Conservation (phyloP, 306 rosid species). For the Dicorynia guianensis region DNA sequence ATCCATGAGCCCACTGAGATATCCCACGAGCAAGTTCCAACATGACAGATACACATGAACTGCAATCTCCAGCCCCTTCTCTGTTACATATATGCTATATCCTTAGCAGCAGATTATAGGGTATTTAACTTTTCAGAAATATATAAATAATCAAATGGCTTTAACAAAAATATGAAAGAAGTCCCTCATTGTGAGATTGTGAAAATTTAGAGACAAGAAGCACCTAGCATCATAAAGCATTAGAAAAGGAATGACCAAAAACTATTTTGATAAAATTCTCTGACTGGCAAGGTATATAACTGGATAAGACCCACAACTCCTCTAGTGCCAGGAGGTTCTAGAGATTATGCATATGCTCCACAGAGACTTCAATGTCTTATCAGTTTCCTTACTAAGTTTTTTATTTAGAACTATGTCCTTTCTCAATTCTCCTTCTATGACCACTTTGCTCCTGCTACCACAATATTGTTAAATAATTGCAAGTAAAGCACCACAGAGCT, state of each 20-base stretch:
- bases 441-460: conserved; percentile 3
- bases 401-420: not conserved
- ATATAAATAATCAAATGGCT: not conserved
- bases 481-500: not conserved
- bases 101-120: conserved; percentile 34
- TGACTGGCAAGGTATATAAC: not conserved
- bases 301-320: too few relatives aligned
- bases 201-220: conserved; percentile 23
- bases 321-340: not conserved
- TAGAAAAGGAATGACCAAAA: not conserved
- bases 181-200: conserved; percentile 13
- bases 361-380: not conserved
- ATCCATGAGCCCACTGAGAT: conserved; percentile 98
- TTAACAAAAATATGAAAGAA: conserved; percentile 13
- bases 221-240: conserved; percentile 4
- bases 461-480: not conserved
- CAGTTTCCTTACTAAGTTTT: not conserved
- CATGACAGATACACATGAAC: conserved; percentile 93
- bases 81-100: conserved; percentile 57
- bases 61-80: conserved; percentile 98
- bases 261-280: not conserved
- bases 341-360: conserved; percentile 7
- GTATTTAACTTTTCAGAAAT: not conserved
- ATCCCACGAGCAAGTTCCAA: conserved; percentile 96
- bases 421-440: not conserved